Base-by-base conservation (phyloP, 2,329 filamentous ascomycete species). In the Cercospora brassicicola region DNA sequence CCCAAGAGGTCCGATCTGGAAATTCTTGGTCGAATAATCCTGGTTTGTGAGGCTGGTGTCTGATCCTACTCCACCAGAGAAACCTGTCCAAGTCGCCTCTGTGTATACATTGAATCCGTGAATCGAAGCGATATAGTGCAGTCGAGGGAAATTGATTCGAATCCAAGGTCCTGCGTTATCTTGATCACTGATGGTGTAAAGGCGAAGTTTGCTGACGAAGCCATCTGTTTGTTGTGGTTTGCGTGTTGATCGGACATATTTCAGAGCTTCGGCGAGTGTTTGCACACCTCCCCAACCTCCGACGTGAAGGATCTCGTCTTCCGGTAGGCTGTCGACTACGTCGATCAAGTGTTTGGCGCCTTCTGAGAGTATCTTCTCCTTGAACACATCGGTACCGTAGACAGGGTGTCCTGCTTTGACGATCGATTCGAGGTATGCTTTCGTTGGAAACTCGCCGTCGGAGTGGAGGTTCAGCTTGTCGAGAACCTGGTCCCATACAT, bases 121-220 rank as follows among this genome's bases (percentile, higher is more conserved):
- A 2, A 88, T 76, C 0, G 84, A 86, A 18, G 78, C 79, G 66
- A 89, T 87, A 76, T 87, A 88, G 71, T 86, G 84, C 4, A 88
- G 72, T 20, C 84, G 82, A 0, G 87, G 85, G 67, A 83, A 88
- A 1, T 80, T 81, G 59, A 79, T 77, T 15, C 86, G 82, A 30
- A 89, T 84, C 86, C 86, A 88, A 0, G 82, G 76, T 0, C 85
- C 86, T 0, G 84, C 83, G 68, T 89, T 83, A 67, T 88, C 86
- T 72, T 88, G 86, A 70, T 88, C 87, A 8, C 85, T 87, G 65
- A 88, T 87, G 39, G 86, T 77, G 73, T 87, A 87, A 4, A 87
- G 80, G 13, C 84, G 80, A 2, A 87, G 73, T 67, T 81, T 83
- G 2, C 77, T 71, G 1, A 79, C 76, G 18, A 87, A 76, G 0